Conservation (phyloP, 345 rosid species). For the Sapria himalayana region DNA sequence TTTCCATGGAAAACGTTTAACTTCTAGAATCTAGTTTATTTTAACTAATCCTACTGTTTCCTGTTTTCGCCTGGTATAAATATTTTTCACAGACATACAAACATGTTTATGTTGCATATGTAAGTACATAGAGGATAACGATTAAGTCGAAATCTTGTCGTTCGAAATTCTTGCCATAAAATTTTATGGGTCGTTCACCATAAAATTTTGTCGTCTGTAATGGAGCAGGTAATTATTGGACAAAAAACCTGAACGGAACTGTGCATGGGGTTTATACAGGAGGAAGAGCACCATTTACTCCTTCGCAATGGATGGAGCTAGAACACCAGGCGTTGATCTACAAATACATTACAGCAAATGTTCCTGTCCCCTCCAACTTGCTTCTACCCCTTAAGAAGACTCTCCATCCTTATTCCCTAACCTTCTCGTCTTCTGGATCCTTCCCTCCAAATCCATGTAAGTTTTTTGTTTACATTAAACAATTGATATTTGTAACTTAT, state of each 20-base stretch:
- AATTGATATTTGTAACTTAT: no score
- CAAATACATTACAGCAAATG: constrained; percentile 37
- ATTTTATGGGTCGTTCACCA: no score
- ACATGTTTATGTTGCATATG: no score
- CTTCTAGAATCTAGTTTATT: constrained; percentile 6
- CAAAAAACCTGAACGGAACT: constrained; percentile 27
- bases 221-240: no score
- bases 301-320: constrained; percentile 49
- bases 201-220: no score
- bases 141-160: no score
- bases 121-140: no score
- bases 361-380: constrained; percentile 45
- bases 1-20: background rate
- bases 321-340: constrained; percentile 62
- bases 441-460: constrained; percentile 26
- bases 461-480: constrained; percentile 5
- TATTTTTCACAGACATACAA: no score
- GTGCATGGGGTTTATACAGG: constrained; percentile 29
- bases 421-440: constrained; percentile 19
- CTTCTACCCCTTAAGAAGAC: constrained; percentile 32
- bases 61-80: no score
- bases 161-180: no score
- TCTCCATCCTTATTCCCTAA: constrained; percentile 19
- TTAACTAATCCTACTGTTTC: background rate
- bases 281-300: constrained; percentile 37